A percentile compares a stretch with the other conserved stretches of the same genome.
These are phyloP conservation scores for Croton laevigatus DNA, from an alignment of 441 rosid genomes.

Conservation along the genomic window DNA sequence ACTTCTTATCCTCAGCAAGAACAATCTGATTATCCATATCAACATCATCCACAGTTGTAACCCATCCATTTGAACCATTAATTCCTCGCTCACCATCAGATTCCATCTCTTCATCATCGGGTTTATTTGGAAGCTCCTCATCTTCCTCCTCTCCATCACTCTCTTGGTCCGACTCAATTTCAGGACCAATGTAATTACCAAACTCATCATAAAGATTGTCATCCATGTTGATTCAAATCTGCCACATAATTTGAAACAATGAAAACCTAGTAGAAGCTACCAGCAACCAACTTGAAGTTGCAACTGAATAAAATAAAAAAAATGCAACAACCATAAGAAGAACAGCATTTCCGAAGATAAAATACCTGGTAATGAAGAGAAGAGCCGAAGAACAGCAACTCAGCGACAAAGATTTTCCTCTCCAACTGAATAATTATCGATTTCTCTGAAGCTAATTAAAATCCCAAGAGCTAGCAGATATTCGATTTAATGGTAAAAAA, in stretches of 20 bases:
- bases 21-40: slow-evolving; percentile 92
- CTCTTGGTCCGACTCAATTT: slow-evolving; percentile 75
- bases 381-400: no score
- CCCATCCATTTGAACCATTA: slow-evolving; percentile 71
- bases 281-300: not conserved
- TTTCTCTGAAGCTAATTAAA: no score
- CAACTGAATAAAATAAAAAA: no score
- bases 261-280: not conserved
- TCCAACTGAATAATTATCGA: no score
- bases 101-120: slow-evolving; percentile 43
- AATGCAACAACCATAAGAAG: no score
- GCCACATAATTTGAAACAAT: slow-evolving; percentile 6
- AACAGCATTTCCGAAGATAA: no score
- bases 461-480: no score
- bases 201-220: slow-evolving; percentile 95
- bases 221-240: slow-evolving; percentile 51
- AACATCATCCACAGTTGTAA: slow-evolving; percentile 63
- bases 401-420: no score
- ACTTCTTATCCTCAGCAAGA: slow-evolving; percentile 94
- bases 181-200: slow-evolving; percentile 95
- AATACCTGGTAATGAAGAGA: no score
- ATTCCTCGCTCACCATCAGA: slow-evolving; percentile 59
- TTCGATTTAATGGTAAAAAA: no score
- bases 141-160: slow-evolving; percentile 69
- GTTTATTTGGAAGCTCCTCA: slow-evolving; percentile 60